These are phyloP conservation scores for Aspergillus udagawae DNA, from an alignment of 2,329 filamentous ascomycete species.

Conservation along the genomic window DNA sequence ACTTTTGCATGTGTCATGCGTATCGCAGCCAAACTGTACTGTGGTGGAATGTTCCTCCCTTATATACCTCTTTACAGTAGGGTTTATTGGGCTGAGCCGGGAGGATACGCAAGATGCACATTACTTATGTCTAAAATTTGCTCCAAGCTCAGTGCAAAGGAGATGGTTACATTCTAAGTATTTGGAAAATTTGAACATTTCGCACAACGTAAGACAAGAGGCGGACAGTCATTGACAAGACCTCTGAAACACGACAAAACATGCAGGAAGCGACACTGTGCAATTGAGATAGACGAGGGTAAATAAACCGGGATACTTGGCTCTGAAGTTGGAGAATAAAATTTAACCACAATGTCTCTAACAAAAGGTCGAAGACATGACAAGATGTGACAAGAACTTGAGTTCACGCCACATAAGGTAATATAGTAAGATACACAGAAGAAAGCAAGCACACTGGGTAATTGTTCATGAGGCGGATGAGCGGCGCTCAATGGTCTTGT, in stretches of 20 bases:
- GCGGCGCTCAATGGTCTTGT: background rate
- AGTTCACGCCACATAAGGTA: slow-evolving; percentile 25
- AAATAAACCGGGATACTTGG: slow-evolving; percentile 12
- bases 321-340: slow-evolving; percentile 19
- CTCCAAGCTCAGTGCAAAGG: background rate
- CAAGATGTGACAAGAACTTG: slow-evolving; percentile 22
- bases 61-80: background rate
- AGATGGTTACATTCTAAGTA: background rate
- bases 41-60: background rate
- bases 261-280: slow-evolving; percentile 1
- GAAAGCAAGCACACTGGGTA: slow-evolving; percentile 26
- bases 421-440: slow-evolving; percentile 38
- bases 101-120: background rate
- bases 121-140: background rate
- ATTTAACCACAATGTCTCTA: slow-evolving; percentile 20
- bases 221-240: background rate
- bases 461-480: slow-evolving; percentile 28
- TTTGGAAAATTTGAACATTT: background rate
- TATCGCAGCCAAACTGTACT: background rate
- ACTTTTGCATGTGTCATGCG: background rate
- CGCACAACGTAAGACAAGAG: background rate
- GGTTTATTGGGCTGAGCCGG: background rate
- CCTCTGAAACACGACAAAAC: background rate
- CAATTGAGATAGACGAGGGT: slow-evolving; percentile 1
- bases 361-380: slow-evolving; percentile 14